Evolutionary conservation across 768 basidiomycete species (phyloP), one percentile per base, ranked within the genome.

Genomic region (Sarcodon sp.): DNA sequence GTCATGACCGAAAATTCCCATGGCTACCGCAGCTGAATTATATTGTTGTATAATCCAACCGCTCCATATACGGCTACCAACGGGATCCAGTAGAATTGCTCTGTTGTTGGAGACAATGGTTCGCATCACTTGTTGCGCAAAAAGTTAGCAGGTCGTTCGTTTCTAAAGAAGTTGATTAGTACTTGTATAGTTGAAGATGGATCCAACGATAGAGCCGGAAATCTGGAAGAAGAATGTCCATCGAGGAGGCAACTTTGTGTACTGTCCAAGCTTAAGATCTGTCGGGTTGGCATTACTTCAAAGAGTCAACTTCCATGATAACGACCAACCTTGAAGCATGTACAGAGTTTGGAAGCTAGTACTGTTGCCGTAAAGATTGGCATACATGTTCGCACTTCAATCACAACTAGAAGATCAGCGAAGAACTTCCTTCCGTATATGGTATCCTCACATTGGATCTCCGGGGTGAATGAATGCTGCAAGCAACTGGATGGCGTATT

Each of bases 251-350:
- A 77, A 61, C 56, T 79, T 77, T 21, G 64, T 70, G 55, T 76
- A 76, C 52, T 76, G 74, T 10, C 73, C 77, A 13, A 76, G 62
- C 55, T 77, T 76, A 32, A 75, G 57, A 57, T 73, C 73, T 64
- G 27, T 21, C 6, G 11, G 10, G 10, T 36, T 33, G 32, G 11
- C 21, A 31, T 15, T 32, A 35, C 27, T 12, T 35, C 31, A 44
- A 33, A 9, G 35, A 21, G 35, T 35, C 16, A 6, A 4, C 7
- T 13, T 7, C 15, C 9, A 31, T 33, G 37, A 15, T 41, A 13
- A 37, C 11, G 2, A 41, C 54, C 21, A 16, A 65, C 71, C 72
- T 66, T 75, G 72, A 15, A 76, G 60, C 63, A 76, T 63, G 48
- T 67, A 67, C 4, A 79, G 54, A 5, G 76, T 75, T 61, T 81